Conservation (phyloP, 2,329 filamentous ascomycete genomes). For the Chaetomiaceae sp. region DNA sequence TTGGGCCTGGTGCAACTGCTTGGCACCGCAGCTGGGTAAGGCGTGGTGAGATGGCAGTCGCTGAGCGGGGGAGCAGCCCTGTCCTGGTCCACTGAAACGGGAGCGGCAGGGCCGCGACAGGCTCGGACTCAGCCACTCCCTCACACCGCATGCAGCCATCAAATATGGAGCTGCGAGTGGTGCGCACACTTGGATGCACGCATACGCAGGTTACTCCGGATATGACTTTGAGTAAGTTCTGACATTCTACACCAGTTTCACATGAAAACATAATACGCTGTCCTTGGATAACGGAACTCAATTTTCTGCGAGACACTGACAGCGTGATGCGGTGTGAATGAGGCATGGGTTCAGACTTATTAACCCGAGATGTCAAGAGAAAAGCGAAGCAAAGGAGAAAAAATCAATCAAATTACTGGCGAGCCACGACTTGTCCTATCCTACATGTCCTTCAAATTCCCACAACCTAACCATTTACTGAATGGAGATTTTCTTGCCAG, state of each 20-base stretch:
- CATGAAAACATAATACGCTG: too few species aligned
- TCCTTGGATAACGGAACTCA: too few species aligned
- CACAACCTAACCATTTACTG: slow-evolving; percentile 36
- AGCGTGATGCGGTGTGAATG: too few species aligned
- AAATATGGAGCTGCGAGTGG: not conserved
- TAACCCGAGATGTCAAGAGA: too few species aligned
- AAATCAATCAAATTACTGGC: not conserved
- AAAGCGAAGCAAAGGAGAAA: too few species aligned
- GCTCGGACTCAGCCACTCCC: not conserved
- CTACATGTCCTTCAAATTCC: not conserved
- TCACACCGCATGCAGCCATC: not conserved
- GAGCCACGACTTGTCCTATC: not conserved
- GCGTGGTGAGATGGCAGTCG: slow-evolving; percentile 1
- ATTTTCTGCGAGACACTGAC: too few species aligned
- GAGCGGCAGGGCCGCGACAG: slow-evolving; percentile 3
- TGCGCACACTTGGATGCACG: not conserved
- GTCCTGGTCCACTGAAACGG: not conserved
- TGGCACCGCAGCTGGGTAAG: not conserved
- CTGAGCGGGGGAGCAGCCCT: not conserved
- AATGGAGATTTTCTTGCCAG: slow-evolving; percentile 52
- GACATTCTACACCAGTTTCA: too few species aligned
- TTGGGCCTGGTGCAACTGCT: not conserved
- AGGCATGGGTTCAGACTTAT: too few species aligned
- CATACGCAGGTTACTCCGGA: too few species aligned
- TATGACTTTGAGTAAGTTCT: too few species aligned